Conservation (phyloP, 2,329 filamentous ascomycete species). For the Hortaea werneckii region DNA sequence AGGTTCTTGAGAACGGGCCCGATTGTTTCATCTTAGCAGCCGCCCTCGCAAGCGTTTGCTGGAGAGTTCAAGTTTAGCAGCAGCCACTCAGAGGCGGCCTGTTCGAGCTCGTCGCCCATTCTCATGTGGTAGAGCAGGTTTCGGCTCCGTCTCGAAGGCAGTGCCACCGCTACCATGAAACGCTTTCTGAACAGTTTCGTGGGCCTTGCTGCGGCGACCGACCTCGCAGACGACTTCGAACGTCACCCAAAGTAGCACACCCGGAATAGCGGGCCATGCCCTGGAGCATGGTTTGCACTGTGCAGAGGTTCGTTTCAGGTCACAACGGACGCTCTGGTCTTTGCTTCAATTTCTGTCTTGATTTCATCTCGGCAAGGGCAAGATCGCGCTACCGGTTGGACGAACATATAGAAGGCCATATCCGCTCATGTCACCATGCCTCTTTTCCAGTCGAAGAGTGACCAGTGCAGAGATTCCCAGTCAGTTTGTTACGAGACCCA, state of each 20-base stretch:
- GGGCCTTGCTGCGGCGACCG: not conserved
- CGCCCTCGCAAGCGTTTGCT: slow-evolving; percentile 17
- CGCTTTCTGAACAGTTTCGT: not conserved
- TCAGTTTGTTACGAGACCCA: slow-evolving; percentile 26
- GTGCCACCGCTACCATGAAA: slow-evolving; percentile 6
- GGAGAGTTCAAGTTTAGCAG: slow-evolving; percentile 11
- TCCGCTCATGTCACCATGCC: slow-evolving; percentile 7
- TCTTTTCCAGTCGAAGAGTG: slow-evolving; percentile 2
- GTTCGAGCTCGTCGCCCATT: slow-evolving; percentile 1
- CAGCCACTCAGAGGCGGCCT: slow-evolving; percentile 11
- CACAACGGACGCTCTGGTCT: slow-evolving; percentile 13
- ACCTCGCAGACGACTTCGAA: not conserved
- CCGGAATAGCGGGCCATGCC: slow-evolving; percentile 4
- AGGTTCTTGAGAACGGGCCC: slow-evolving; percentile 3
- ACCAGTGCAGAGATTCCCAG: not conserved
- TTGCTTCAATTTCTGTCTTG: slow-evolving; percentile 8
- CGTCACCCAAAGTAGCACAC: slow-evolving; percentile 11
- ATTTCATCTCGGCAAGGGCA: slow-evolving; percentile 11
- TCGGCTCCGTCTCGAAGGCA: slow-evolving; percentile 7
- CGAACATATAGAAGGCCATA: slow-evolving; percentile 17
- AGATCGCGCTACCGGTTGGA: slow-evolving; percentile 4
- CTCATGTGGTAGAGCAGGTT: slow-evolving; percentile 7
- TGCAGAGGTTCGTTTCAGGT: slow-evolving; percentile 20
- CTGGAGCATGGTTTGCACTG: slow-evolving; percentile 9
- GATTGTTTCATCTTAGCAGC: slow-evolving; percentile 23